Evolutionary conservation across 345 rosid genomes (phyloP).

Genomic region (Cochlearia excelsa): DNA sequence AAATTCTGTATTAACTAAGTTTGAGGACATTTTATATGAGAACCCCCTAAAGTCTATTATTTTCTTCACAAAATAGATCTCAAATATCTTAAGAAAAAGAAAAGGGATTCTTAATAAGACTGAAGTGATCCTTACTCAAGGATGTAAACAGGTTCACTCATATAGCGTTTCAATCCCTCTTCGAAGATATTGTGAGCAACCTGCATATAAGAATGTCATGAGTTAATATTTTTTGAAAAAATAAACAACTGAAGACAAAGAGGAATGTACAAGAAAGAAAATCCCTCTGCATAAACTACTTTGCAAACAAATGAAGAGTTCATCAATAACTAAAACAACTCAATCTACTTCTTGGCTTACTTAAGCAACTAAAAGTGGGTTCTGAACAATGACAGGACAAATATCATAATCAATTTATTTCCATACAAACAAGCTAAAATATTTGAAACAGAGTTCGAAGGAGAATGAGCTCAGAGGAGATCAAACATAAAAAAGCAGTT

Average conservation of each 20-base stretch:
- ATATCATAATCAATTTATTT: slow-evolving; percentile 3
- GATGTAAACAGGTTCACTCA: slow-evolving; percentile 90
- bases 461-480: not conserved
- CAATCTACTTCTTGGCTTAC: slow-evolving; percentile 1
- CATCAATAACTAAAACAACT: slow-evolving; percentile 10
- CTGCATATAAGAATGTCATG: slow-evolving; percentile 45
- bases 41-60: slow-evolving; percentile 5
- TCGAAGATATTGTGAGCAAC: slow-evolving; percentile 88
- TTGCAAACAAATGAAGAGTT: not conserved
- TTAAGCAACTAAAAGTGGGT: slow-evolving; percentile 14
- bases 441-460: too few relatives aligned
- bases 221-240: too few relatives aligned
- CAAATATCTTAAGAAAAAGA: slow-evolving; percentile 4
- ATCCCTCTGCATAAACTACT: too few relatives aligned
- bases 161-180: slow-evolving; percentile 83
- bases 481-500: slow-evolving; percentile 6
- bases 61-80: slow-evolving; percentile 3
- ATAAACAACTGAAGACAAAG: too few relatives aligned
- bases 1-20: slow-evolving; percentile 1
- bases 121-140: slow-evolving; percentile 65
- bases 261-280: too few relatives aligned
- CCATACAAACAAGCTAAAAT: slow-evolving; percentile 2
- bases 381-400: slow-evolving; percentile 5
- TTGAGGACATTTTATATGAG: not conserved
- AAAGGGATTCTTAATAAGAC: slow-evolving; percentile 16